A percentile compares a stretch with the other conserved stretches of the same genome.
These are phyloP conservation scores for Alternaria ventricosa DNA, from an alignment of 2,329 filamentous ascomycete genomes.

Conservation along the genomic window DNA sequence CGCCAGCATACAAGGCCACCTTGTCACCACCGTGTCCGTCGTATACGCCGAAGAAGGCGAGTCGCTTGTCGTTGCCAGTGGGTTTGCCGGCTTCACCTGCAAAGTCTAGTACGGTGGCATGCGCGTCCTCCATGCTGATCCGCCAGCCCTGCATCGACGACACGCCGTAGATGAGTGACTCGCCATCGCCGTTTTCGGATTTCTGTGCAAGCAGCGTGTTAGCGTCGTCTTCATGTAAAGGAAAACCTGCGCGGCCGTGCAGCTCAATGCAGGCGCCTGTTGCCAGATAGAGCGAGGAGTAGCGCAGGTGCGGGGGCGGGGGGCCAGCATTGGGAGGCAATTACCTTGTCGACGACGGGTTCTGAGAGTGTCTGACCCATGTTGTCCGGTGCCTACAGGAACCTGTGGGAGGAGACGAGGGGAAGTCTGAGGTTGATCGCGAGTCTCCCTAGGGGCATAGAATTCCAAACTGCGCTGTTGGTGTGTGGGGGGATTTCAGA, in stretches of 20 bases:
- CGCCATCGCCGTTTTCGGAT: constrained; percentile 90
- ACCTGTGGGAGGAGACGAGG: constrained; percentile 29
- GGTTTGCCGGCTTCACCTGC: constrained; percentile 60
- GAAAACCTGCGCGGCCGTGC: background rate
- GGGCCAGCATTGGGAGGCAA: constrained; percentile 42
- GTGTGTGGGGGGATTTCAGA: constrained; percentile 35
- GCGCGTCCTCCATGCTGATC: constrained; percentile 99
- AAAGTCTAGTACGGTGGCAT: constrained; percentile 87
- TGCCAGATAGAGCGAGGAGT: constrained; percentile 10
- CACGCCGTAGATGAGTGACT: constrained; percentile 88
- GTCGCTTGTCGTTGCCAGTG: constrained; percentile 71
- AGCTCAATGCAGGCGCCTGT: constrained; percentile 15
- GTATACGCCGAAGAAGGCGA: constrained; percentile 97
- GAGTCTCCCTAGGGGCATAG: constrained; percentile 37
- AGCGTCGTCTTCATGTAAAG: background rate
- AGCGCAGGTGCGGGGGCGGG: constrained; percentile 41
- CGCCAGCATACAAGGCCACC: constrained; percentile 90
- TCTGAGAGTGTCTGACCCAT: constrained; percentile 99
- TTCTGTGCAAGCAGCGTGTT: constrained; percentile 60
- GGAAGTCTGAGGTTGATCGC: constrained; percentile 28
- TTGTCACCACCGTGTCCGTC: constrained; percentile 98
- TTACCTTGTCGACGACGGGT: constrained; percentile 98
- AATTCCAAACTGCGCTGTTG: constrained; percentile 39
- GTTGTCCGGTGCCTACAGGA: constrained; percentile 40
- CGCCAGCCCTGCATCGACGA: constrained; percentile 99